Conservation (phyloP, 2,329 filamentous ascomycete species). For the Aspergillus pseudotamarii region DNA sequence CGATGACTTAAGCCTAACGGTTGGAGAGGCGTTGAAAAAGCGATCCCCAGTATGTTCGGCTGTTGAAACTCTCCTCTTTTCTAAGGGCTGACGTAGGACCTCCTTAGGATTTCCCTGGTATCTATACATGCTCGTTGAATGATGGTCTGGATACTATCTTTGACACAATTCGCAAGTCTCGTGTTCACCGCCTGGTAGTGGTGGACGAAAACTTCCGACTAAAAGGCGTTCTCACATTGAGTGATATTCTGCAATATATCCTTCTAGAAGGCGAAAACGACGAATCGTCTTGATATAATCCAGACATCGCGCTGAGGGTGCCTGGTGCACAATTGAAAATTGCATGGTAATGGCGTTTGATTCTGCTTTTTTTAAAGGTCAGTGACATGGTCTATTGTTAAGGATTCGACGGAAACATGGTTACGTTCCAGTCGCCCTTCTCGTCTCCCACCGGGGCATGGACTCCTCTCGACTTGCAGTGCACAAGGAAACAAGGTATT, state of each 20-base stretch:
- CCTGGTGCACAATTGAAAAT: conserved; percentile 28
- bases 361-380: background rate
- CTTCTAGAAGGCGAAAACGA: conserved; percentile 76
- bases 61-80: background rate
- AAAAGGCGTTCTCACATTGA: conserved; percentile 87
- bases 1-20: conserved; percentile 81
- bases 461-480: conserved; percentile 19
- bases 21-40: conserved; percentile 87
- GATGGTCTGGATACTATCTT: conserved; percentile 95
- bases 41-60: conserved; percentile 66
- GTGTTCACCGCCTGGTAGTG: conserved; percentile 89
- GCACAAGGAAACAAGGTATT: conserved; percentile 35
- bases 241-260: conserved; percentile 95
- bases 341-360: conserved; percentile 41
- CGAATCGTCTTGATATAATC: conserved; percentile 38
- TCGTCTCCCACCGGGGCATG: conserved; percentile 12
- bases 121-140: conserved; percentile 91
- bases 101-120: conserved; percentile 80
- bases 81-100: conserved; percentile 9
- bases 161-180: conserved; percentile 91
- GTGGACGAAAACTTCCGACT: conserved; percentile 87
- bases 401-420: background rate
- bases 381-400: background rate
- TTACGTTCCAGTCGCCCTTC: background rate
- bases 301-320: conserved; percentile 8